Evolutionary conservation across 768 basidiomycete genomes (phyloP).

Genomic region (Trametes sanguinea): DNA sequence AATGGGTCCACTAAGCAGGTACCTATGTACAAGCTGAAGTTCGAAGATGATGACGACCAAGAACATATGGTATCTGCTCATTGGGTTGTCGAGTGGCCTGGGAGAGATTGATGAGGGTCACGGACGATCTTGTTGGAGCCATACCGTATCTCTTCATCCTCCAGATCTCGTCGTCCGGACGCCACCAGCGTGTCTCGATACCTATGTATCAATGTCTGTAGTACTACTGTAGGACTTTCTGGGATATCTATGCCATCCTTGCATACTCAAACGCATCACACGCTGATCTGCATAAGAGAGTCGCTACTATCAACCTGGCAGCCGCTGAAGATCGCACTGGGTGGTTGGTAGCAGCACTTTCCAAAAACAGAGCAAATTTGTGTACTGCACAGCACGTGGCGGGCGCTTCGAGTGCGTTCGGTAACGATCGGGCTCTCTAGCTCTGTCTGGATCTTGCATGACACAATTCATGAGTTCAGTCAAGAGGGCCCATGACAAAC

Average conservation of each 20-base stretch:
- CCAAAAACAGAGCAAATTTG: neutral
- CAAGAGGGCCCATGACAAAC: neutral
- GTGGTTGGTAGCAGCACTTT: neutral
- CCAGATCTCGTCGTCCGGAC: neutral
- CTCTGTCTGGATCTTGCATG: constrained; percentile 12
- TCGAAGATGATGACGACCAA: constrained; percentile 88
- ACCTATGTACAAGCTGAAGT: constrained; percentile 75
- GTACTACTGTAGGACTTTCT: constrained; percentile 8
- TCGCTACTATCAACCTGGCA: neutral
- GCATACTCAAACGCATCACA: too few relatives aligned
- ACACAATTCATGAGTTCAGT: constrained; percentile 9
- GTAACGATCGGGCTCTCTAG: constrained; percentile 1
- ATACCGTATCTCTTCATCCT: neutral
- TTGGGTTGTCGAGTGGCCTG: constrained; percentile 83
- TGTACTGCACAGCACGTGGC: constrained; percentile 8
- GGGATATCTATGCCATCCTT: neutral
- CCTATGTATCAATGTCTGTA: constrained; percentile 14
- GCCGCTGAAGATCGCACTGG: neutral
- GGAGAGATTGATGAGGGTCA: constrained; percentile 25
- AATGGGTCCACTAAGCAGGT: constrained; percentile 29
- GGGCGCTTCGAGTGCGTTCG: constrained; percentile 11
- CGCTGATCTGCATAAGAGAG: neutral
- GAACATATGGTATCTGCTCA: constrained; percentile 76
- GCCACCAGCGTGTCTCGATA: neutral
- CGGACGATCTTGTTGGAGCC: constrained; percentile 1